A percentile compares a stretch with the other conserved stretches of the same genome.
phyloP scores from a whole-genome alignment of 768 basidiomycete genomes.

The Fomitopsis serialis region DNA sequence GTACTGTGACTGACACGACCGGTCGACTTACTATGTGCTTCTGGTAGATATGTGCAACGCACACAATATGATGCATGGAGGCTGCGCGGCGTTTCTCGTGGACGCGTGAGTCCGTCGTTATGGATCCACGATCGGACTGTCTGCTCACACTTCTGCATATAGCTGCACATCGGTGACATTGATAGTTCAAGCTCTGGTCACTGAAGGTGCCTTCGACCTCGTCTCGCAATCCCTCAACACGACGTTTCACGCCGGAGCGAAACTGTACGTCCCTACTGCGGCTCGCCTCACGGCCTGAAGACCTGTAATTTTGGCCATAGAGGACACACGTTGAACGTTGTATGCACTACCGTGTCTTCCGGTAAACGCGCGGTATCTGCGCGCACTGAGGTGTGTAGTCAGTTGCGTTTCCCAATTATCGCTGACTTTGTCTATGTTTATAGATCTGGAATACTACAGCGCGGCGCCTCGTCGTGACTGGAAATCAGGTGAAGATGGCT shows the following conservation, averaged over 20 bases:
- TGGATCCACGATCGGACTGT: background rate
- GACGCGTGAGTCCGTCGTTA: slow-evolving; percentile 8
- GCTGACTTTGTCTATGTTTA: background rate
- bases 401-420: background rate
- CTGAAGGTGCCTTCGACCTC: slow-evolving; percentile 4
- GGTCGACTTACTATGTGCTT: background rate
- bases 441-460: slow-evolving; percentile 15
- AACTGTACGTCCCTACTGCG: background rate
- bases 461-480: slow-evolving; percentile 10
- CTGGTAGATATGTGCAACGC: slow-evolving; percentile 13
- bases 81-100: slow-evolving; percentile 14
- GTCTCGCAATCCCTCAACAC: slow-evolving; percentile 17
- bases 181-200: slow-evolving; percentile 4
- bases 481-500: slow-evolving; percentile 14
- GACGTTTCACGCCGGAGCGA: slow-evolving; percentile 9
- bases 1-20: background rate
- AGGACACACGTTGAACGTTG: slow-evolving; percentile 9
- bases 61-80: slow-evolving; percentile 11
- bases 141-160: background rate
- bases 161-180: slow-evolving; percentile 15
- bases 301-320: slow-evolving; percentile 5
- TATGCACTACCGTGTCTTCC: slow-evolving; percentile 9
- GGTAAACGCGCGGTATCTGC: slow-evolving; percentile 11
- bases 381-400: slow-evolving; percentile 11
- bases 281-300: no score